Evolutionary conservation across 148 eudicot species (phyloP).

Genomic region (Vaccinium corymbosum): DNA sequence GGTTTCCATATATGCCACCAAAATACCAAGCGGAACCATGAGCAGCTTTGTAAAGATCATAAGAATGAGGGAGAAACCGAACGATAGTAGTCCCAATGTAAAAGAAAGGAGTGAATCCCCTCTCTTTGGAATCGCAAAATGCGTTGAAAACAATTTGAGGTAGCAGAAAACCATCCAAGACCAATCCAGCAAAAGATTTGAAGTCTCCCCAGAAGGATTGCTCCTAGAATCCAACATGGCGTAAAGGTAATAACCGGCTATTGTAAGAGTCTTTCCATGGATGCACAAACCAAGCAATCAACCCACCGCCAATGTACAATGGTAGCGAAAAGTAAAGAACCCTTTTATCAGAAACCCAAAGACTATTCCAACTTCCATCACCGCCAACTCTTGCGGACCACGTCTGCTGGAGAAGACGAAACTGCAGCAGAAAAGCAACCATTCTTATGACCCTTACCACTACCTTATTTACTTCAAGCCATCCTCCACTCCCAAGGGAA

Average conservation of each 20-base stretch:
- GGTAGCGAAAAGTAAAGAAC: slow-evolving; percentile 55
- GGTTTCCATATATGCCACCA: slow-evolving; percentile 62
- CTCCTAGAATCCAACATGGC: slow-evolving; percentile 10
- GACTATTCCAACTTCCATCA: slow-evolving; percentile 31
- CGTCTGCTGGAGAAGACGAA: slow-evolving; percentile 72
- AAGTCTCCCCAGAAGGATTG: slow-evolving; percentile 58
- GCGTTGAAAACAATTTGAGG: slow-evolving; percentile 77
- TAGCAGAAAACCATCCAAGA: slow-evolving; percentile 67
- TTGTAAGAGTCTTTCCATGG: slow-evolving; percentile 33
- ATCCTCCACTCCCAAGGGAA: slow-evolving; percentile 58
- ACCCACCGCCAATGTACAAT: slow-evolving; percentile 49
- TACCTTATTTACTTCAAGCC: slow-evolving; percentile 92
- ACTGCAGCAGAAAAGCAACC: slow-evolving; percentile 82
- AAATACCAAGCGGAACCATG: slow-evolving; percentile 46
- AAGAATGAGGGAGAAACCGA: slow-evolving; percentile 73
- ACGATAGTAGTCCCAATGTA: slow-evolving; percentile 66
- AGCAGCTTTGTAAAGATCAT: slow-evolving; percentile 56
- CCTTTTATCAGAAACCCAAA: slow-evolving; percentile 65
- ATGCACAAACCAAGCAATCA: slow-evolving; percentile 61
- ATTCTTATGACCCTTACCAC: slow-evolving; percentile 82
- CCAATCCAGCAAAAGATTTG: slow-evolving; percentile 71
- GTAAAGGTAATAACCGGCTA: not conserved
- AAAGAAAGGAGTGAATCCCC: slow-evolving; percentile 48
- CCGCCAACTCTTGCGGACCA: slow-evolving; percentile 64
- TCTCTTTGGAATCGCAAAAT: slow-evolving; percentile 47